Evolutionary conservation across 2,329 filamentous ascomycete genomes (phyloP), one percentile per base, ranked within the genome.

Genomic region (Venturia asperata): DNA sequence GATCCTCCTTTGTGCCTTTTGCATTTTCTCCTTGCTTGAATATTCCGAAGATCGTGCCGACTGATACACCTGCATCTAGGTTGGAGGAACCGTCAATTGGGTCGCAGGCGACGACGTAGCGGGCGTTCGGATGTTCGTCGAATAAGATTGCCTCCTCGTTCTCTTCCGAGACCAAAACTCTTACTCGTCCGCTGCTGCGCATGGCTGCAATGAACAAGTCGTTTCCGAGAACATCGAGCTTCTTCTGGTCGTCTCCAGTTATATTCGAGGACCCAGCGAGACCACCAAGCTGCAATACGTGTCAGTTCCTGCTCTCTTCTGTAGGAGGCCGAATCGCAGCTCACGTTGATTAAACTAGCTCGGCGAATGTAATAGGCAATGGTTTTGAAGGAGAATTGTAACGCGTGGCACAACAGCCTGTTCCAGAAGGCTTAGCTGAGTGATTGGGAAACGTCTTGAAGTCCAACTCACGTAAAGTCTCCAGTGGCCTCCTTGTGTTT

Each of bases 321-420:
- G n/a, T 21, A 34, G 13, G 15, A 63, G 21, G 5, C 21, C 27
- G n/a, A 5, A 30, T 17, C 7, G 17, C 13, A 37, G 68, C 76
- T 62, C 70, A 78, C 77, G 82, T 96, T 96, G 80, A 97, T 93
- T 69, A 99, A 82, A 30, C 91, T 93, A 43, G 93, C 92, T 77
- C 94, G 89, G 73, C 93, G 92, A 78, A 99, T 99, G 83, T 97
- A 99, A 84, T 97, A 96, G 72, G 94, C 91, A 77, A 99, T 99
- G 70, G 91, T 96, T 83, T 99, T 99, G 88, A 99, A 99, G 69
- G 94, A 93, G 83, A 97, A 99, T 79, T 97, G 94, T 67, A 99
- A 89, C 67, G 94, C 92, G 77, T 99, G 94, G 83, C 92, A 97
- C 67, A 99, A 86, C 64, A 99, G 85, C 72, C 92, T 97, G 72